These are phyloP conservation scores for Nakazawaea populi DNA, from an alignment of 805 yeast genomes.

Conservation along the genomic window DNA sequence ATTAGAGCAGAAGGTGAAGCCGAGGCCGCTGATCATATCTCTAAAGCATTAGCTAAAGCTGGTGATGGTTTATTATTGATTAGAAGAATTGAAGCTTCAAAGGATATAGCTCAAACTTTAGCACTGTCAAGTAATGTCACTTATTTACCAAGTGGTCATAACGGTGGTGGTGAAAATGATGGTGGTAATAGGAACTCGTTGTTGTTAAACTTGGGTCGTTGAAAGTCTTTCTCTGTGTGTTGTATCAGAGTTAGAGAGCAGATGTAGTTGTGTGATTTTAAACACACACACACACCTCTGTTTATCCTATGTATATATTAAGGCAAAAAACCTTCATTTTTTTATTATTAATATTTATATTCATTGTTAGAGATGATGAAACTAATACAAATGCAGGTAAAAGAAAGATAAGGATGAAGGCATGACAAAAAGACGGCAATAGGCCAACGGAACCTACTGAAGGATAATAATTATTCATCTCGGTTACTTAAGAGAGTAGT, in stretches of 20 bases:
- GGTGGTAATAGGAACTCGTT: conserved; percentile 40
- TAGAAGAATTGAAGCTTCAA: conserved; percentile 93
- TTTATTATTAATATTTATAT: no score
- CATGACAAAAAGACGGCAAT: no score
- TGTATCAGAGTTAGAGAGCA: no score
- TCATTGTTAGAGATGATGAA: no score
- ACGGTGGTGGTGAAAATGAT: conserved; percentile 31
- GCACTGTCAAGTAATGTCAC: conserved; percentile 81
- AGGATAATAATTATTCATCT: no score
- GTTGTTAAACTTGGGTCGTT: conserved; percentile 66
- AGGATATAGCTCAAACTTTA: conserved; percentile 87
- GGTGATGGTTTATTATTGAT: conserved; percentile 94
- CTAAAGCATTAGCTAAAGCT: conserved; percentile 86
- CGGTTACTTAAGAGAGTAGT: no score
- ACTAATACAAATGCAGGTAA: no score
- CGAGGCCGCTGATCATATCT: conserved; percentile 93
- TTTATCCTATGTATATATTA: no score
- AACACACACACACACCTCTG: no score
- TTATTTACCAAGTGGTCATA: conserved; percentile 62
- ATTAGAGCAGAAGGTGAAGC: conserved; percentile 99
- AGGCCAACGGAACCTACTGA: no score
- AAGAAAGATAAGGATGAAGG: no score
- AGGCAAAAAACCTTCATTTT: no score
- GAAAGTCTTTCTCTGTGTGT: conserved; percentile 9
- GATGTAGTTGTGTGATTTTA: background rate